phyloP scores from a whole-genome alignment of 306 rosid species.

The Cajanus cajan region DNA sequence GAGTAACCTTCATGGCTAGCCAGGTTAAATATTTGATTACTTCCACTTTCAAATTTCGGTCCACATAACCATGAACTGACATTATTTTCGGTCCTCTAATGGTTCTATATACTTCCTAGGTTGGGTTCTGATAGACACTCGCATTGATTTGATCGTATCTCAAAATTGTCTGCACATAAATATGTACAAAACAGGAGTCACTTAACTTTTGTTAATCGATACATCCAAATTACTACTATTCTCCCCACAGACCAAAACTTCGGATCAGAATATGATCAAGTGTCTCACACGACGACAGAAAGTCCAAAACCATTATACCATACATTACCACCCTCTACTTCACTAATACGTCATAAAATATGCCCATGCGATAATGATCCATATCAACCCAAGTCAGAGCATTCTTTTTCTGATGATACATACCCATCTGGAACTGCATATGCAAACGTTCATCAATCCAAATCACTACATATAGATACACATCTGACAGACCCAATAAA shows the following conservation, averaged over 20 bases:
- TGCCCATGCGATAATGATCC: constrained; percentile 48
- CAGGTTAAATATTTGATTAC: neutral
- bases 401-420: constrained; percentile 25
- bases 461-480: constrained; percentile 27
- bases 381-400: constrained; percentile 35
- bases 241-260: constrained; percentile 19
- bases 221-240: neutral
- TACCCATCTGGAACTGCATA: constrained; percentile 28
- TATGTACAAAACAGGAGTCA: neutral
- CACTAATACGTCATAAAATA: constrained; percentile 18
- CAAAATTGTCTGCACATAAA: neutral
- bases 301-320: constrained; percentile 25
- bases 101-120: neutral
- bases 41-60: constrained; percentile 23
- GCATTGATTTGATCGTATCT: neutral
- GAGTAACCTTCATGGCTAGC: constrained; percentile 2
- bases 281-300: constrained; percentile 1
- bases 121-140: constrained; percentile 8
- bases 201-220: neutral
- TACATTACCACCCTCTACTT: constrained; percentile 5
- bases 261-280: neutral
- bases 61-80: neutral
- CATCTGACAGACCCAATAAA: constrained; percentile 35
- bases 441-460: constrained; percentile 35
- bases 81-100: constrained; percentile 18